These are phyloP conservation scores for Pestalotiopsis sp. DNA, from an alignment of 2,329 filamentous ascomycete genomes.

Conservation along the genomic window DNA sequence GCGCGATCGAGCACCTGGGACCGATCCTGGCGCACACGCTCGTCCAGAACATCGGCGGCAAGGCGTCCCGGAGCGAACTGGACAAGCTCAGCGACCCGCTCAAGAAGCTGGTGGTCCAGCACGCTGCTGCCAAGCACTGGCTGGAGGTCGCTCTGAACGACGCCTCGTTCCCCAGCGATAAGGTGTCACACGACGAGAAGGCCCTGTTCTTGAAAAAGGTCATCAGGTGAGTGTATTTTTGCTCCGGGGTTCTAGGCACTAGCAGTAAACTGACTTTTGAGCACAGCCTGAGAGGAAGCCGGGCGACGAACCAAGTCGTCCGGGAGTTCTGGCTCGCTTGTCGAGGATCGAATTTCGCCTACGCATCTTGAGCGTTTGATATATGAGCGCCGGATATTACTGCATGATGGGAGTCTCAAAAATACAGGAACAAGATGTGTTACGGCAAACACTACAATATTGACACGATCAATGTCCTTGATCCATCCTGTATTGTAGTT, in stretches of 20 bases:
- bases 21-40: slow-evolving; percentile 62
- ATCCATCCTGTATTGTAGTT: background rate
- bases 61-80: slow-evolving; percentile 71
- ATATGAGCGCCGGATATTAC: background rate
- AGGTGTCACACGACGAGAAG: slow-evolving; percentile 63
- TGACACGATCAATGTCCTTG: background rate
- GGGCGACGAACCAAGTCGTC: slow-evolving; percentile 67
- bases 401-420: background rate
- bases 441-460: background rate
- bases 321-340: slow-evolving; percentile 75
- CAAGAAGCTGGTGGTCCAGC: slow-evolving; percentile 65
- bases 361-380: slow-evolving; percentile 49
- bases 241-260: background rate
- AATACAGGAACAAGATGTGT: background rate
- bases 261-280: background rate
- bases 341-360: slow-evolving; percentile 63
- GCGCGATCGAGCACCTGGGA: slow-evolving; percentile 61
- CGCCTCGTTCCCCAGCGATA: slow-evolving; percentile 60
- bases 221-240: slow-evolving; percentile 54
- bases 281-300: slow-evolving; percentile 62
- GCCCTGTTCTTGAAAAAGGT: slow-evolving; percentile 67
- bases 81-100: slow-evolving; percentile 72
- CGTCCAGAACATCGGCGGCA: slow-evolving; percentile 68
- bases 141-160: slow-evolving; percentile 61
- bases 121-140: slow-evolving; percentile 62